These are phyloP conservation scores for Auricularia heimuer DNA, from an alignment of 768 basidiomycete species.

Conservation along the genomic window DNA sequence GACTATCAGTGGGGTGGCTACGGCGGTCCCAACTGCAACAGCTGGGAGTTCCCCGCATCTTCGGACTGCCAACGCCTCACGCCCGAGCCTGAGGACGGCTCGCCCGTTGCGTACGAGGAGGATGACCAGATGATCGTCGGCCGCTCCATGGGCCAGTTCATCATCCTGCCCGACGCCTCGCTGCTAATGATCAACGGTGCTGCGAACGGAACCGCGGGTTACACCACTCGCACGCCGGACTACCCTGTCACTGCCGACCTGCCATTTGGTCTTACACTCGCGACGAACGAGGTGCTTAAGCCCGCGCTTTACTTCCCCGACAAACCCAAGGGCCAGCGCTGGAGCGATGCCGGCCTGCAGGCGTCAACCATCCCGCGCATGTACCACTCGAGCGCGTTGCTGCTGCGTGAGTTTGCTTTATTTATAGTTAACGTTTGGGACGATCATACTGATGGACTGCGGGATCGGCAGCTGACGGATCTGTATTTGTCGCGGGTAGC, in stretches of 20 bases:
- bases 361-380: conserved; percentile 63
- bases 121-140: conserved; percentile 69
- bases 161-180: conserved; percentile 69
- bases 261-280: conserved; percentile 66
- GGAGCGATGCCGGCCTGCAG: conserved; percentile 56
- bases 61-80: conserved; percentile 69
- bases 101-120: conserved; percentile 46
- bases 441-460: conserved; percentile 1
- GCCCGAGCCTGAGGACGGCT: conserved; percentile 70
- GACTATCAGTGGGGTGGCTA: conserved; percentile 70
- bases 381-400: conserved; percentile 88
- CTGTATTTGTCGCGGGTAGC: conserved; percentile 81
- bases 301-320: conserved; percentile 79
- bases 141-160: conserved; percentile 88
- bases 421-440: conserved; percentile 1
- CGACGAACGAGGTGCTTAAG: conserved; percentile 64
- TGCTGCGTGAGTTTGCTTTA: conserved; percentile 41
- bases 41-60: conserved; percentile 62
- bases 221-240: conserved; percentile 35
- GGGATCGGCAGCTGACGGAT: conserved; percentile 52
- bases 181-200: conserved; percentile 77
- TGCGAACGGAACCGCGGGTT: conserved; percentile 81
- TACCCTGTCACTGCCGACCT: conserved; percentile 36
- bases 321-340: conserved; percentile 60
- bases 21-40: conserved; percentile 59